Evolutionary conservation across 2,329 filamentous ascomycete genomes (phyloP), one percentile per base, ranked within the genome.

Genomic region (Gnomoniopsis smithogilvyi): DNA sequence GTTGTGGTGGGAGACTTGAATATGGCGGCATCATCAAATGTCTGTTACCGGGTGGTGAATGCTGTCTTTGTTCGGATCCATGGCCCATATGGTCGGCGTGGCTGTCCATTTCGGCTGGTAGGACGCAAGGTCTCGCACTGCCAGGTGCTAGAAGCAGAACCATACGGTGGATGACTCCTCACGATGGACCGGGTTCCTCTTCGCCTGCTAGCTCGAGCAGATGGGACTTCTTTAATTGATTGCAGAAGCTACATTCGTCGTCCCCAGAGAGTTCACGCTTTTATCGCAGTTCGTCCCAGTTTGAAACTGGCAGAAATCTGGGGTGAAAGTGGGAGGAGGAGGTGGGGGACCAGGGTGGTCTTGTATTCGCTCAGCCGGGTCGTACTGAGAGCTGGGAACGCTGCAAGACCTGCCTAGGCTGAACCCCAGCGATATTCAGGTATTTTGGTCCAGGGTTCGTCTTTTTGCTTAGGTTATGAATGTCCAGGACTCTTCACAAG

Each of bases 1-100:
- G 50, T 36, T 62, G 60, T 30, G 60, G 84, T 53, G 69, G 69
- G 19, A 91, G 82, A 68, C 89, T 85, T 45, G 57, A 54, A 33
- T 57, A 62, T n/a, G 60, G 58, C 26, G 60, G 60, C 57, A 62
- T 62, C 60, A 62, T 62, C 36, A 62, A 22, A 19, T 62, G 60
- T 48, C 60, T 52, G 50, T 43, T 24, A 45, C 48, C 41, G 14
- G 57, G 57, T 12, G 59, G 57, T 47, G 60, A 52, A 33, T 55
- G 19, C 19, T 48, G 57, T 54, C 60, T 58, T 41, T 46, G 56
- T 33, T 57, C 57, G 21, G 51, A 38, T 4, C 60, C 53, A 22
- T 56, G 60, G 33, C 60, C 60, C 53, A 62, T 24, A 52, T 62
- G 60, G 48, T 62, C 60, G 53, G 60, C 36, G 41, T 62, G 60